Percentiles rank a stretch among this genome's conserved stretches.
Evolutionary conservation across 768 basidiomycete species (phyloP).

Genomic region (Hemileccinum impolitum): DNA sequence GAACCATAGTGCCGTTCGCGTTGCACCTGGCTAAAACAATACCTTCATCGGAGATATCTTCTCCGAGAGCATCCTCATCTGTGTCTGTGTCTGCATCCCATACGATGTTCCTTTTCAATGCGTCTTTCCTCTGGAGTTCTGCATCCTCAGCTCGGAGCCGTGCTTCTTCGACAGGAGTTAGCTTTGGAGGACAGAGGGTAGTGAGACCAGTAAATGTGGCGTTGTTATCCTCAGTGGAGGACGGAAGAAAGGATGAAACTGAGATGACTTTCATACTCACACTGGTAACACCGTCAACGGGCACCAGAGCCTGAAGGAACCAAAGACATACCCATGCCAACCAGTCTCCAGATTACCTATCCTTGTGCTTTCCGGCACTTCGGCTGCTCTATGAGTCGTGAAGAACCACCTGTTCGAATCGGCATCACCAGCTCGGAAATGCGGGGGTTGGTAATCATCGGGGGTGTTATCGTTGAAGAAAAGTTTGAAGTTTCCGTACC

Average conservation of each 20-base stretch:
- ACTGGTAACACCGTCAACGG: conserved; percentile 32
- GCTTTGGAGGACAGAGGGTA: conserved; percentile 30
- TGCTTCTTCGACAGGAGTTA: conserved; percentile 60
- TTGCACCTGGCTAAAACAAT: conserved; percentile 25
- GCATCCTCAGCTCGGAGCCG: conserved; percentile 49
- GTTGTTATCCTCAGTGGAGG: conserved; percentile 54
- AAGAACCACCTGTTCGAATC: conserved; percentile 79
- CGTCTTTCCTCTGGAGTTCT: conserved; percentile 61
- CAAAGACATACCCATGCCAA: conserved; percentile 57
- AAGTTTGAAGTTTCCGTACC: conserved; percentile 86
- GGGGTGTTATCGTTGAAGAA: conserved; percentile 82
- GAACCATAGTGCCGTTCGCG: conserved; percentile 28
- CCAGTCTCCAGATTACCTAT: conserved; percentile 69
- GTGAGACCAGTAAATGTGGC: conserved; percentile 52
- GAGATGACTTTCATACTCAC: conserved; percentile 72
- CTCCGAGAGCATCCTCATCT: conserved; percentile 58
- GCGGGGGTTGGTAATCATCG: conserved; percentile 78
- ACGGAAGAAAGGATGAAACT: conserved; percentile 70
- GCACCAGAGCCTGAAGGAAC: not conserved
- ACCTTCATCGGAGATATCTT: conserved; percentile 36
- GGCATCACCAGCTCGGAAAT: conserved; percentile 69
- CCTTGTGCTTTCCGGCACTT: conserved; percentile 70
- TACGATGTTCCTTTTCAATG: conserved; percentile 55
- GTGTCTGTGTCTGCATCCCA: conserved; percentile 62
- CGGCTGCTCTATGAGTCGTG: conserved; percentile 68